A percentile compares a stretch with the other conserved stretches of the same genome.
Evolutionary conservation across 163 green algal genomes (phyloP).

Genomic region (Scenedesmus sp.): DNA sequence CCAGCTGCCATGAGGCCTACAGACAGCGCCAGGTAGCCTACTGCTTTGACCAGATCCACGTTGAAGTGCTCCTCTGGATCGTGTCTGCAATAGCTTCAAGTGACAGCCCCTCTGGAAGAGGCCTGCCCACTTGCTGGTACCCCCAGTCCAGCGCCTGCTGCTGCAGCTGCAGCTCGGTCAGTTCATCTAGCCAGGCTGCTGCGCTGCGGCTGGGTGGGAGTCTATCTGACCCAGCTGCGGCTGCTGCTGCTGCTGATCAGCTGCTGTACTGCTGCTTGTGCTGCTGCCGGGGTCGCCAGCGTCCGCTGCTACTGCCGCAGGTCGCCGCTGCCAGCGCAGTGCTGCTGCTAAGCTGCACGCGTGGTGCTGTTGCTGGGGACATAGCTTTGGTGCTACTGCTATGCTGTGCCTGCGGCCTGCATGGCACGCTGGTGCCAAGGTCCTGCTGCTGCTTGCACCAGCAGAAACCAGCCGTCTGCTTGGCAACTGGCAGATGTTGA

Average conservation of each 20-base stretch:
- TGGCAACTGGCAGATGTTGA: neutral
- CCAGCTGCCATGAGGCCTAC: slow-evolving; percentile 61
- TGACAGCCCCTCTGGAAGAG: slow-evolving; percentile 59
- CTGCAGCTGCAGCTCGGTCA: slow-evolving; percentile 22
- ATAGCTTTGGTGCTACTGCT: neutral
- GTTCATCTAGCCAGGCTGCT: slow-evolving; percentile 6
- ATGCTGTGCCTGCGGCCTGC: neutral
- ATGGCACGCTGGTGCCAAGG: neutral
- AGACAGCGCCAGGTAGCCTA: slow-evolving; percentile 43
- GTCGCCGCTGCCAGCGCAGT: neutral
- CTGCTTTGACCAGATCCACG: slow-evolving; percentile 32
- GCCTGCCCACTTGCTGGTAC: slow-evolving; percentile 59
- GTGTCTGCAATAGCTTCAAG: slow-evolving; percentile 40
- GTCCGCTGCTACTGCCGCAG: slow-evolving; percentile 6
- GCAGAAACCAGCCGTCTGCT: neutral
- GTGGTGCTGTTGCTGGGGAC: neutral
- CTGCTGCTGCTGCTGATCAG: slow-evolving; percentile 19
- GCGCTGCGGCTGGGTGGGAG: slow-evolving; percentile 29
- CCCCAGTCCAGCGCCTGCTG: slow-evolving; percentile 65
- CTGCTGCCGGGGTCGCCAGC: neutral
- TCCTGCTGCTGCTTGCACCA: neutral
- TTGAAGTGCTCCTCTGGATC: slow-evolving; percentile 25
- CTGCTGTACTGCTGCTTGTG: slow-evolving; percentile 39
- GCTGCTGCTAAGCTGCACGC: neutral
- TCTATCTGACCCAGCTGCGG: slow-evolving; percentile 26